These are phyloP conservation scores for Trametes meyenii DNA, from an alignment of 768 basidiomycete genomes.

Conservation along the genomic window DNA sequence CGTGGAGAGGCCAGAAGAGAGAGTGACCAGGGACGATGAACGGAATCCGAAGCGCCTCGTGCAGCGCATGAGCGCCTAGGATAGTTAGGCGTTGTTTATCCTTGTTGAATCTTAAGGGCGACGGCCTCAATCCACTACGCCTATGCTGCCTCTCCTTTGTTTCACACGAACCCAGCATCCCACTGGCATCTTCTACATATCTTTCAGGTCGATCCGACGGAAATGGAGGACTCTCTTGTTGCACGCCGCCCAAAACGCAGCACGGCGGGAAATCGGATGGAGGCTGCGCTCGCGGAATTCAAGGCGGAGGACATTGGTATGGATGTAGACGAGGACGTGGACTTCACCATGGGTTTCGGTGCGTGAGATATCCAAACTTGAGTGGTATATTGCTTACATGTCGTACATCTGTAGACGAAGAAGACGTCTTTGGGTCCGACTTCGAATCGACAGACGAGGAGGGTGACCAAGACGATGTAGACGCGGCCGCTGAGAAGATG, in stretches of 20 bases:
- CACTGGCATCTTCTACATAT: background rate
- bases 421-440: constrained; percentile 81
- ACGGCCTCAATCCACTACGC: constrained; percentile 2
- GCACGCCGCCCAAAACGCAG: constrained; percentile 65
- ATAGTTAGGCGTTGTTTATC: constrained; percentile 16
- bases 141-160: background rate
- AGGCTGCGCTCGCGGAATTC: constrained; percentile 75
- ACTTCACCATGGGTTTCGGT: constrained; percentile 73
- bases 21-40: background rate
- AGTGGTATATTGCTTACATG: background rate
- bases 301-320: constrained; percentile 50
- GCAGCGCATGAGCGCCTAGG: background rate
- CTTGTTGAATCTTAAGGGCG: constrained; percentile 17
- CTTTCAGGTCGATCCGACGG: too few relatives aligned
- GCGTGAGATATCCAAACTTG: background rate
- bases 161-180: background rate
- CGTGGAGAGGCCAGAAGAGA: background rate
- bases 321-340: constrained; percentile 72
- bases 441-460: constrained; percentile 85
- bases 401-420: constrained; percentile 58
- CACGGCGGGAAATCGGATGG: constrained; percentile 86
- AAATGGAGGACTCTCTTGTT: constrained; percentile 49
- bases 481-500: constrained; percentile 58
- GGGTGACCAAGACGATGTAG: constrained; percentile 48
- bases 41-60: background rate